Evolutionary conservation across 768 basidiomycete genomes (phyloP).

Genomic region (Tylopilus sp.): DNA sequence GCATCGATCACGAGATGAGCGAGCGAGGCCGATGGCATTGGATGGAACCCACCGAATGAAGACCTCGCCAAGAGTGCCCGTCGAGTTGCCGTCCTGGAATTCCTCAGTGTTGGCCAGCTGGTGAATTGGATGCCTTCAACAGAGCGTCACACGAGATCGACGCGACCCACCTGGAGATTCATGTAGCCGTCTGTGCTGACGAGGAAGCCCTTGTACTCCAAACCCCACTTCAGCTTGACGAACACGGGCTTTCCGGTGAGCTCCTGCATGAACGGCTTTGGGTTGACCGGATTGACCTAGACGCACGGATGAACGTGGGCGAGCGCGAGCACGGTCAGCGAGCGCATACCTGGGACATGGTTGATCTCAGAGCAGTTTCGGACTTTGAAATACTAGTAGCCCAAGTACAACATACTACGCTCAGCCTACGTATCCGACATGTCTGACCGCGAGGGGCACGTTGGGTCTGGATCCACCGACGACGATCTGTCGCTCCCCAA

Average conservation of each 20-base stretch:
- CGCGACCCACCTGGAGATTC: slow-evolving; percentile 85
- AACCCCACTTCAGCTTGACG: slow-evolving; percentile 96
- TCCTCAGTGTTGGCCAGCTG: slow-evolving; percentile 99
- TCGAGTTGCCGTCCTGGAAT: slow-evolving; percentile 93
- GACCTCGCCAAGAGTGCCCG: slow-evolving; percentile 96
- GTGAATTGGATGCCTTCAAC: not conserved
- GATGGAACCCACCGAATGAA: slow-evolving; percentile 78
- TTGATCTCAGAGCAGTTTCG: slow-evolving; percentile 14
- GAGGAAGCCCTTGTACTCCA: slow-evolving; percentile 98
- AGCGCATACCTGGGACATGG: slow-evolving; percentile 19
- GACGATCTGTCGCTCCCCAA: slow-evolving; percentile 95
- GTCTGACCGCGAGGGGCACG: slow-evolving; percentile 88
- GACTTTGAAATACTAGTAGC: slow-evolving; percentile 46
- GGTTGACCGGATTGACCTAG: slow-evolving; percentile 91
- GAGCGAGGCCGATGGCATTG: not conserved
- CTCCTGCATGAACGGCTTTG: slow-evolving; percentile 98
- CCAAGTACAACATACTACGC: too few relatives aligned
- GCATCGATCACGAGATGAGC: slow-evolving; percentile 9
- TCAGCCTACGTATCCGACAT: slow-evolving; percentile 27
- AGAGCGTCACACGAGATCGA: not conserved
- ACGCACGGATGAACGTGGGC: slow-evolving; percentile 9
- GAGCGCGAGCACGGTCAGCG: not conserved
- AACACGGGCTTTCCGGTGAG: slow-evolving; percentile 96
- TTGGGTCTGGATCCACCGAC: slow-evolving; percentile 64
- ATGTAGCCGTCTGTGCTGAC: slow-evolving; percentile 99